These are phyloP conservation scores for Carallia pectinifolia DNA, from an alignment of 345 rosid species.

Conservation along the genomic window DNA sequence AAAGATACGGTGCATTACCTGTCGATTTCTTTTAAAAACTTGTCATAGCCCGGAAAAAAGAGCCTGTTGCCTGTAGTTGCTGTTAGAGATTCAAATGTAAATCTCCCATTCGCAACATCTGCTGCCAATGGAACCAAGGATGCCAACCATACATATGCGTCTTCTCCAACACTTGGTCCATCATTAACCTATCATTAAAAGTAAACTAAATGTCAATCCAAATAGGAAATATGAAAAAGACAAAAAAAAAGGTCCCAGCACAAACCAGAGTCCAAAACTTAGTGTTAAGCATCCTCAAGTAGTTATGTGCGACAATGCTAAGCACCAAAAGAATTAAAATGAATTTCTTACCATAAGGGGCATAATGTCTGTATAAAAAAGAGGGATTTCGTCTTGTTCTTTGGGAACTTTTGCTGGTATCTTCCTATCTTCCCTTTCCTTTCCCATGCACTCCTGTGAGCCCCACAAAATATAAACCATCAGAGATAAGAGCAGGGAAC, in stretches of 20 bases:
- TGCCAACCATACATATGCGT: slow-evolving; percentile 78
- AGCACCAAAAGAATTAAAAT: background rate
- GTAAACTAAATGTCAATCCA: slow-evolving; percentile 75
- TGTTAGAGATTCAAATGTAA: slow-evolving; percentile 80
- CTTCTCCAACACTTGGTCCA: slow-evolving; percentile 73
- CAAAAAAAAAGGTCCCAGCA: too few relatives aligned
- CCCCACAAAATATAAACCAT: background rate
- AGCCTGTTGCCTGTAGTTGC: slow-evolving; percentile 69
- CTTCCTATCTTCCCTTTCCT: slow-evolving; percentile 63
- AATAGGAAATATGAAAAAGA: background rate
- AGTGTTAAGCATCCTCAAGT: background rate
- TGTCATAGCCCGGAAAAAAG: slow-evolving; percentile 78
- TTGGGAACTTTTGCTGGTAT: slow-evolving; percentile 27
- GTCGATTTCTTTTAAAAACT: slow-evolving; percentile 67
- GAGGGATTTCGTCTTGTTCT: slow-evolving; percentile 70
- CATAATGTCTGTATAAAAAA: slow-evolving; percentile 85
- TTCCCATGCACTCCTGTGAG: slow-evolving; percentile 57
- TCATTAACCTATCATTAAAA: slow-evolving; percentile 65
- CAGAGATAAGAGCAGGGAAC: background rate
- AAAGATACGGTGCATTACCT: slow-evolving; percentile 39
- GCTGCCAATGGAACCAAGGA: slow-evolving; percentile 63
- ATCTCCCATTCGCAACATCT: slow-evolving; percentile 71
- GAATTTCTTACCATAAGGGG: slow-evolving; percentile 75
- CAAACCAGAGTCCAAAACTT: background rate
- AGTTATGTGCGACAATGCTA: background rate